These are phyloP conservation scores for Planoprotostelium fungivorum DNA, from an alignment of 78 protist genomes.

Conservation along the genomic window DNA sequence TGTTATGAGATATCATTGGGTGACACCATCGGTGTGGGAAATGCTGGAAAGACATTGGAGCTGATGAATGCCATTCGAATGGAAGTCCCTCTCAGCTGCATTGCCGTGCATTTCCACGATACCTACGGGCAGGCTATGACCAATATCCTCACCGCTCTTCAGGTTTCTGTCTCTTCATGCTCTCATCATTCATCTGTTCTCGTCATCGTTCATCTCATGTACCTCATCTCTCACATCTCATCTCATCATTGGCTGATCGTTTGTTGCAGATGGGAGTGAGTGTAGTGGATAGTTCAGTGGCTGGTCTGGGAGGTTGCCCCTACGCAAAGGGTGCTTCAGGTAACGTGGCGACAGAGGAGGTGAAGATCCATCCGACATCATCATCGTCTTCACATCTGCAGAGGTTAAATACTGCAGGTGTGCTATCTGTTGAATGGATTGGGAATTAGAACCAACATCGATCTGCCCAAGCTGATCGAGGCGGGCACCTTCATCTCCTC, in stretches of 20 bases:
- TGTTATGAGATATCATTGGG: constrained; percentile 93
- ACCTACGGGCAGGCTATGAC: constrained; percentile 94
- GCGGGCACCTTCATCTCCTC: constrained; percentile 40
- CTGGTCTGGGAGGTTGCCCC: constrained; percentile 95
- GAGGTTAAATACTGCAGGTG: constrained; percentile 12
- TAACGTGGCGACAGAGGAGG: constrained; percentile 95
- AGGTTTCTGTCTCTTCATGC: background rate
- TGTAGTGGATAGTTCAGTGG: constrained; percentile 77
- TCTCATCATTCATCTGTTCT: background rate
- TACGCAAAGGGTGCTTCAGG: constrained; percentile 86
- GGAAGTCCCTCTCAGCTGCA: constrained; percentile 28
- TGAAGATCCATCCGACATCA: constrained; percentile 1
- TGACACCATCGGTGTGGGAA: constrained; percentile 94
- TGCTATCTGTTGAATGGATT: constrained; percentile 87
- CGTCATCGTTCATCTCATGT: background rate
- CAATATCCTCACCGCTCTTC: constrained; percentile 74
- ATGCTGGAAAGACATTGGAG: constrained; percentile 70
- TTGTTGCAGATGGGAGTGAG: constrained; percentile 59
- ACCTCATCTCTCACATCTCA: background rate
- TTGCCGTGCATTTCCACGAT: constrained; percentile 93
- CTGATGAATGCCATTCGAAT: constrained; percentile 38
- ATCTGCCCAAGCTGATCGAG: constrained; percentile 46
- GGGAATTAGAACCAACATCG: constrained; percentile 63
- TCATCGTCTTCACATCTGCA: background rate
- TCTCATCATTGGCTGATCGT: too few species aligned